phyloP scores from a whole-genome alignment of 768 basidiomycete genomes.

The Lactarius sanguifluus region DNA sequence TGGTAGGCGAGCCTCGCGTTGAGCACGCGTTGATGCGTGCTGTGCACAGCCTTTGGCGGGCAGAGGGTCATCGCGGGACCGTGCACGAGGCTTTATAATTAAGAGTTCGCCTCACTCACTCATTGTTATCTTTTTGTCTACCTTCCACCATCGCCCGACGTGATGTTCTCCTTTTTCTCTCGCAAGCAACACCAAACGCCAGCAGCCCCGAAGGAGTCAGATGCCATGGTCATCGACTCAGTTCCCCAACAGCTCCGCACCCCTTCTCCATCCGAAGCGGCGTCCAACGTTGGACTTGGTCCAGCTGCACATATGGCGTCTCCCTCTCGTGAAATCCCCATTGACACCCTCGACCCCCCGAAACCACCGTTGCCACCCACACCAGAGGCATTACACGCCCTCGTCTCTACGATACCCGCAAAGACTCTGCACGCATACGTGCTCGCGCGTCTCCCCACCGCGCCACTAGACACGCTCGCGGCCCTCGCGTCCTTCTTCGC shows the following conservation, averaged over 20 bases:
- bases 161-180: slow-evolving; percentile 25
- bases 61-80: not conserved
- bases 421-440: slow-evolving; percentile 66
- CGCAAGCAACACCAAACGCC: slow-evolving; percentile 19
- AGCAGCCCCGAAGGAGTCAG: slow-evolving; percentile 7
- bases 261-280: slow-evolving; percentile 49
- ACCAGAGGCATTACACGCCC: slow-evolving; percentile 45
- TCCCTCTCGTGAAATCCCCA: slow-evolving; percentile 33
- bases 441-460: slow-evolving; percentile 47
- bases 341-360: slow-evolving; percentile 32
- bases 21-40: slow-evolving; percentile 21
- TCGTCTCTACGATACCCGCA: slow-evolving; percentile 61
- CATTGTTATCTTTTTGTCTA: slow-evolving; percentile 12
- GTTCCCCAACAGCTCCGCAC: slow-evolving; percentile 47
- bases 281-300: slow-evolving; percentile 28
- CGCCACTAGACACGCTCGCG: slow-evolving; percentile 43
- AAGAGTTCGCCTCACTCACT: not conserved
- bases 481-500: slow-evolving; percentile 60
- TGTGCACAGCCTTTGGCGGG: slow-evolving; percentile 11
- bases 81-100: slow-evolving; percentile 6
- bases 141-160: slow-evolving; percentile 12
- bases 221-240: slow-evolving; percentile 15
- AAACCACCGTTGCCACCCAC: slow-evolving; percentile 28
- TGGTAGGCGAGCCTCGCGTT: slow-evolving; percentile 14
- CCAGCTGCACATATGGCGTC: slow-evolving; percentile 27